Conservation (phyloP, 2,329 filamentous ascomycete species). For the Lecanicillium sp. region DNA sequence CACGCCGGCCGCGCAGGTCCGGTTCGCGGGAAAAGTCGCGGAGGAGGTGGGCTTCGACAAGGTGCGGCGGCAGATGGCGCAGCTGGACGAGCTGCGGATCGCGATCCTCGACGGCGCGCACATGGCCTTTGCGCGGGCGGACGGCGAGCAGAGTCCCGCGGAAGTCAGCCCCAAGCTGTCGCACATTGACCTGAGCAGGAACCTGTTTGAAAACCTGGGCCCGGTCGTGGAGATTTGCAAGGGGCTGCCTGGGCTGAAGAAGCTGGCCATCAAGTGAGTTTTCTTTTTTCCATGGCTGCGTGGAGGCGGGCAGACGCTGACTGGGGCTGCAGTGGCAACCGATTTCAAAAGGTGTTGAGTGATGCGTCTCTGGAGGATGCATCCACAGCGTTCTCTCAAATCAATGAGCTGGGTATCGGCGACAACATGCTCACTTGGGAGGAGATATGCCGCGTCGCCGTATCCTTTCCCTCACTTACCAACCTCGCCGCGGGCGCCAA, state of each 20-base stretch:
- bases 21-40: slow-evolving; percentile 73
- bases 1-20: slow-evolving; percentile 40
- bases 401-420: slow-evolving; percentile 59
- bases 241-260: slow-evolving; percentile 59
- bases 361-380: slow-evolving; percentile 26
- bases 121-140: slow-evolving; percentile 40
- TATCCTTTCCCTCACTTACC: slow-evolving; percentile 47
- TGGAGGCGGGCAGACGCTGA: background rate
- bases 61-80: slow-evolving; percentile 71
- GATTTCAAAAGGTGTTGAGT: slow-evolving; percentile 46
- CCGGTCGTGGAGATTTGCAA: slow-evolving; percentile 66
- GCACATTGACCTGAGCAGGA: slow-evolving; percentile 81
- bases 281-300: background rate
- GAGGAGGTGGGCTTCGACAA: slow-evolving; percentile 96
- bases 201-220: slow-evolving; percentile 63
- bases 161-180: slow-evolving; percentile 59
- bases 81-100: slow-evolving; percentile 70
- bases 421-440: slow-evolving; percentile 62
- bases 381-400: slow-evolving; percentile 38
- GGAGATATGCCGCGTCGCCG: slow-evolving; percentile 50
- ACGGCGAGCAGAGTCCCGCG: slow-evolving; percentile 33
- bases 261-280: slow-evolving; percentile 65
- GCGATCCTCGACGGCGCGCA: slow-evolving; percentile 75
- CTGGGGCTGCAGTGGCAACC: slow-evolving; percentile 59
- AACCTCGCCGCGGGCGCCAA: slow-evolving; percentile 52